These are phyloP conservation scores for Trichopus zeylanicus DNA, from an alignment of 116 monocot genomes.

Conservation along the genomic window DNA sequence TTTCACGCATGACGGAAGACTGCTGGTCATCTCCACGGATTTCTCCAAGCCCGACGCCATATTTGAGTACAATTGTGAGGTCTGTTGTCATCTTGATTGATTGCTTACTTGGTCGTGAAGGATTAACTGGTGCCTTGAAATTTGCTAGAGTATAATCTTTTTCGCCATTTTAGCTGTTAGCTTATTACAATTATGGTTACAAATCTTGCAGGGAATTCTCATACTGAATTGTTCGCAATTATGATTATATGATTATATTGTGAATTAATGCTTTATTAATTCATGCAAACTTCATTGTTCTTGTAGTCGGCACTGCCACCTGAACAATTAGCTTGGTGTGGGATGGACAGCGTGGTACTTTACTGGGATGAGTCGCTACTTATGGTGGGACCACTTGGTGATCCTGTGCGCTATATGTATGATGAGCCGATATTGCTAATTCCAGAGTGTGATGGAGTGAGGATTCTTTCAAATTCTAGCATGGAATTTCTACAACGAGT, in stretches of 20 bases:
- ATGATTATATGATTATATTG: background rate
- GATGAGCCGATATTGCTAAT: conserved; percentile 87
- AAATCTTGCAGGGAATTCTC: background rate
- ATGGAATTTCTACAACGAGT: conserved; percentile 96
- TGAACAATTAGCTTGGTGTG: conserved; percentile 97
- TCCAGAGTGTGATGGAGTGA: conserved; percentile 95
- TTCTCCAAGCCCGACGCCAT: conserved; percentile 78
- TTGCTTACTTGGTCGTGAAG: background rate
- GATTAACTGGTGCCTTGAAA: background rate
- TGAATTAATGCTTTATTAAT: background rate
- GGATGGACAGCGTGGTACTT: conserved; percentile 94
- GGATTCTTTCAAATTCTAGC: conserved; percentile 83
- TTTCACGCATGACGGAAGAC: conserved; percentile 73
- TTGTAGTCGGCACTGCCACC: conserved; percentile 77
- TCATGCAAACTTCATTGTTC: background rate
- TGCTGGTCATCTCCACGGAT: conserved; percentile 79
- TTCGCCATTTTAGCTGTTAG: background rate
- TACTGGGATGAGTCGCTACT: conserved; percentile 91
- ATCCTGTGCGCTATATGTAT: conserved; percentile 79
- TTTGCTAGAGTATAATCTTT: background rate
- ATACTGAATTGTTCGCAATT: too few species aligned
- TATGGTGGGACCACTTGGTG: conserved; percentile 92
- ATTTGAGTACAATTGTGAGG: conserved; percentile 78
- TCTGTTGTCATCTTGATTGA: conserved; percentile 15
- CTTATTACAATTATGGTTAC: background rate